phyloP scores from a whole-genome alignment of 73 alveolate species.

The Urostyla sp. region DNA sequence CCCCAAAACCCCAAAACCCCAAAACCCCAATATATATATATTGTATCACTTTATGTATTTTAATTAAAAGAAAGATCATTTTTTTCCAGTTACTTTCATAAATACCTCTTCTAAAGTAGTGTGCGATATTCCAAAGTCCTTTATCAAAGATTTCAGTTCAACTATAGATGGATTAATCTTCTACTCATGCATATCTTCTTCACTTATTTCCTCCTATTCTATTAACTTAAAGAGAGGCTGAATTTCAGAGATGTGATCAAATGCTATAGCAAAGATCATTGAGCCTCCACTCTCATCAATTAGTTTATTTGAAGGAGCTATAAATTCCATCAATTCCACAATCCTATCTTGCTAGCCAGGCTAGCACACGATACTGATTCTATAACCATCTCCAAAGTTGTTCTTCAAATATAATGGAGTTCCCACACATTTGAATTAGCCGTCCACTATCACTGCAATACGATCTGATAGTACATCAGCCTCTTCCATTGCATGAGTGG shows the following conservation, averaged over 20 bases:
- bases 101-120: conserved; percentile 93
- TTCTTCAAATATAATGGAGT: conserved; percentile 96
- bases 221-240: conserved; percentile 64
- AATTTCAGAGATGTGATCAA: conserved; percentile 63
- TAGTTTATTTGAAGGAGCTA: conserved; percentile 68
- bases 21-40: too few species aligned
- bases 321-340: conserved; percentile 37
- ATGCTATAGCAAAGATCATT: conserved; percentile 72
- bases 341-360: conserved; percentile 32
- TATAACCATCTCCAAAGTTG: conserved; percentile 86
- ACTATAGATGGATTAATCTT: not conserved
- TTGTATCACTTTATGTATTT: too few species aligned
- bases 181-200: not conserved
- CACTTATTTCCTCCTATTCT: conserved; percentile 39
- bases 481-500: conserved; percentile 99
- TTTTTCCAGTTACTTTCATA: conserved; percentile 83
- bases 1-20: too few species aligned
- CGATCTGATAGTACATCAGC: conserved; percentile 98
- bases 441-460: conserved; percentile 95
- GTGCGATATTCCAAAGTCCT: conserved; percentile 89
- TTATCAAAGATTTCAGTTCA: conserved; percentile 67
- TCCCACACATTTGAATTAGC: conserved; percentile 93
- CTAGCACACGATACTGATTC: conserved; percentile 69
- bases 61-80: too few species aligned
- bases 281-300: conserved; percentile 83